Evolutionary conservation across 2,329 filamentous ascomycete genomes (phyloP).

Genomic region (Penicillium sp.): DNA sequence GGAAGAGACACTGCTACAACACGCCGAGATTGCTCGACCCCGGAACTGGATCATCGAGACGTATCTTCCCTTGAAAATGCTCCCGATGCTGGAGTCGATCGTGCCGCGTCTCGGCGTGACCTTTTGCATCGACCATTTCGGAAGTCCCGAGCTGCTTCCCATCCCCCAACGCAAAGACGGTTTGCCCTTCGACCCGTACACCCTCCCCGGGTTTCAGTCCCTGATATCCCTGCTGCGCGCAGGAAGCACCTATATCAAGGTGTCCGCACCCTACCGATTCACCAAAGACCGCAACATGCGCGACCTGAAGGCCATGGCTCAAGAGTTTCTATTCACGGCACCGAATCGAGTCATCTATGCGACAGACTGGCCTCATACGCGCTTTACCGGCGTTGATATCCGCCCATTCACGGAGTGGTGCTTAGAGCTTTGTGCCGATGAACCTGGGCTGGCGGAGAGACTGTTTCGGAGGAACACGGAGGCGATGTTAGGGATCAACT

Average conservation of each 20-base stretch:
- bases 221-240: constrained; percentile 48
- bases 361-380: constrained; percentile 64
- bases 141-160: constrained; percentile 44
- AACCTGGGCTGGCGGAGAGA: constrained; percentile 47
- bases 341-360: constrained; percentile 55
- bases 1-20: constrained; percentile 42
- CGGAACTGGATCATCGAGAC: constrained; percentile 59
- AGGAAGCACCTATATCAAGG: constrained; percentile 56
- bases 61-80: constrained; percentile 54
- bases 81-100: constrained; percentile 50
- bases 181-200: constrained; percentile 41
- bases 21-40: constrained; percentile 52
- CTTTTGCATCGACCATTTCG: constrained; percentile 61
- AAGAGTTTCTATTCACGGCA: constrained; percentile 49
- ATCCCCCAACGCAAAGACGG: constrained; percentile 13
- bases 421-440: constrained; percentile 52
- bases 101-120: constrained; percentile 51
- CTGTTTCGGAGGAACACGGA: constrained; percentile 58
- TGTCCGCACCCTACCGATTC: constrained; percentile 59
- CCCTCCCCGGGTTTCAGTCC: constrained; percentile 50
- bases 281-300: constrained; percentile 45
- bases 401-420: constrained; percentile 54
- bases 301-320: constrained; percentile 50
- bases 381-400: constrained; percentile 58
- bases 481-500: constrained; percentile 45